Evolutionary conservation across 129 eudicot species (phyloP), one percentile per base, ranked within the genome.

Genomic region (Silybum marianum): DNA sequence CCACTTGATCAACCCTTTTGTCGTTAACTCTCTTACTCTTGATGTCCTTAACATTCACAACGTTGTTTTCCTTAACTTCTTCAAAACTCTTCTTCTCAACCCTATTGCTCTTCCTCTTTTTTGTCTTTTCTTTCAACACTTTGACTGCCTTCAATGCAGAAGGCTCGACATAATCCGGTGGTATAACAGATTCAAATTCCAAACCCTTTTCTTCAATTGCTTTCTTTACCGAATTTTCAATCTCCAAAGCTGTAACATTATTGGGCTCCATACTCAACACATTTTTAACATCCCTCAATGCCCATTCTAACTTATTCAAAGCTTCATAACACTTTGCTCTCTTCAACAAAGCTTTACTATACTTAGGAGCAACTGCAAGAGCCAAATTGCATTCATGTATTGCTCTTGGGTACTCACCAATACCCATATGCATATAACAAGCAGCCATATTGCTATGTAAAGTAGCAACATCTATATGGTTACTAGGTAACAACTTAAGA

Each of bases 351-450:
- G 99, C 99, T 58, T 95, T 95, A 71, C 97, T 91, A 75, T 90
- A 90, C 88, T 88, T 95, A 3, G 95, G 94, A 44, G 97, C 97
- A 76, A 95, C 97, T 58, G 92, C 95, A 79, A 95, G 96, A 9
- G 97, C 97, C 81, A 95, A 85, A 83, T 95, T 95, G 81, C 99
- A 95, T 73, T 95, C 97, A 42, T 79, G 81, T 34, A 95, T 91
- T 1, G 99, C 99, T 74, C 99, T 87, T 0, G 99, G 99, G 23
- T 88, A 95, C 87, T 95, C 99, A 36, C 91, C 92, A 7, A 92
- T 74, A 5, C 99, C 99, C 95, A 95, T 88, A 75, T 89, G 94
- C 97, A 95, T 95, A 88, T 92, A 92, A 75, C 99, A 95, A 78
- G 80, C 84, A 48, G 97, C 99, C 95, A 95, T 90, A 83, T 88